Base-by-base conservation (phyloP, 768 basidiomycete genomes). In the Amanita muscaria region DNA sequence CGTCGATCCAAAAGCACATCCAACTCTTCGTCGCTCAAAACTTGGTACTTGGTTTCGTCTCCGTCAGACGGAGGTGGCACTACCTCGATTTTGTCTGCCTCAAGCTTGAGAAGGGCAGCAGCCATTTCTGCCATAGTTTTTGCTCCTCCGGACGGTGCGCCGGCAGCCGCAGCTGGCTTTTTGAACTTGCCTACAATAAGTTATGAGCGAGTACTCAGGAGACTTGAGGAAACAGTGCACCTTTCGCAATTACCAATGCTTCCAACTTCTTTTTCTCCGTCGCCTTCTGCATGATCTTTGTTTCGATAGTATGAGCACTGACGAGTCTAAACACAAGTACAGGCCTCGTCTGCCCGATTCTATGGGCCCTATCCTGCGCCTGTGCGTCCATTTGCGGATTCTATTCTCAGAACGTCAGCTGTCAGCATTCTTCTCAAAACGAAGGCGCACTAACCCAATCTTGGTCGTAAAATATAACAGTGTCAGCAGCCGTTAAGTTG, bases 331-430 rank as follows among this genome's bases (percentile, higher is more conserved):
- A 94, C 46, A 96, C 80, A 34, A 96, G 70, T 42, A 96, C 91
- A 1, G 91, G 90, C 51, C 70, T 81, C 22, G 79, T 96, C 64
- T 97, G 94, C 1, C 94, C 94, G 38, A 99, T 97, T 9, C 96
- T 79, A 62, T 99, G 94, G 0, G 92, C 92, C 27, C 94, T 76
- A 54, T 96, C 94, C 59, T 92, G 88, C 0, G 94, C 94, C 64
- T 99, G 94, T 2, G 88, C 70, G 52, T 99, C 94, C 81, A 93
- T 92, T 66, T 96, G 93, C 0, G 93, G 92, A 55, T 89, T 90
- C 87, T 89, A 50, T 12, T 43, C 21, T 35, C 14, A 21, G 8
- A 30, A 23, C 38, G 4, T 23, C n/a, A 14, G 24, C n/a, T 51
- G 19, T 10, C 9, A 11, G 11, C 24, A 12, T 11, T 3, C 16